These are phyloP conservation scores for Porodaedalea pini DNA, from an alignment of 1,284 basidiomycete species.

Conservation along the genomic window DNA sequence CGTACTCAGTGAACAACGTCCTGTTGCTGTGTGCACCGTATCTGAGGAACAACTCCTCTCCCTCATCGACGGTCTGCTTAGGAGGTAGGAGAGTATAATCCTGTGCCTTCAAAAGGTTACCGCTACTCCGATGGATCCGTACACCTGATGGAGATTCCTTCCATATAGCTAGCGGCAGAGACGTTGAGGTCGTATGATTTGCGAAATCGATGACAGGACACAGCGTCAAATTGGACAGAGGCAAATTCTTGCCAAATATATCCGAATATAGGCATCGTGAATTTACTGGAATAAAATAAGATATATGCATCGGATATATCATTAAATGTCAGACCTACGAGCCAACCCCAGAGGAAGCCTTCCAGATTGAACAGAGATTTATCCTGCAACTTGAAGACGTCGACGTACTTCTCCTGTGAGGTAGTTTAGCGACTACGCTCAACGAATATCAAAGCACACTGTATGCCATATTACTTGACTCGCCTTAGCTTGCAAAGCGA, in stretches of 20 bases:
- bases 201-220: slow-evolving; percentile 86
- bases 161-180: slow-evolving; percentile 41
- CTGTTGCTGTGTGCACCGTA: slow-evolving; percentile 77
- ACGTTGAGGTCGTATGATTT: slow-evolving; percentile 55
- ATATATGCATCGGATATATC: slow-evolving; percentile 8
- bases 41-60: slow-evolving; percentile 66
- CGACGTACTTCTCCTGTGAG: slow-evolving; percentile 5
- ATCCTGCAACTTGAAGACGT: not conserved
- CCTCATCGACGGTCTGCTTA: slow-evolving; percentile 37
- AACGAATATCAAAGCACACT: not conserved
- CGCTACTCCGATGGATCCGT: not conserved
- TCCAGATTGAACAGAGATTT: slow-evolving; percentile 11
- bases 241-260: slow-evolving; percentile 47
- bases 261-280: slow-evolving; percentile 81
- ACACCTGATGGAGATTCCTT: not conserved
- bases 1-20: slow-evolving; percentile 80
- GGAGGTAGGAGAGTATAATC: slow-evolving; percentile 54
- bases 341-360: slow-evolving; percentile 81
- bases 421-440: not conserved
- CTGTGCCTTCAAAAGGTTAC: slow-evolving; percentile 29
- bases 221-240: slow-evolving; percentile 75
- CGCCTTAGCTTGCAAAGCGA: slow-evolving; percentile 49
- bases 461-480: not conserved
- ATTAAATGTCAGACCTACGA: slow-evolving; percentile 55
- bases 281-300: slow-evolving; percentile 57